Percentiles rank a stretch among this genome's conserved stretches.
phyloP scores from a whole-genome alignment of 2,329 filamentous ascomycete species.

The Alternaria consortialis region DNA sequence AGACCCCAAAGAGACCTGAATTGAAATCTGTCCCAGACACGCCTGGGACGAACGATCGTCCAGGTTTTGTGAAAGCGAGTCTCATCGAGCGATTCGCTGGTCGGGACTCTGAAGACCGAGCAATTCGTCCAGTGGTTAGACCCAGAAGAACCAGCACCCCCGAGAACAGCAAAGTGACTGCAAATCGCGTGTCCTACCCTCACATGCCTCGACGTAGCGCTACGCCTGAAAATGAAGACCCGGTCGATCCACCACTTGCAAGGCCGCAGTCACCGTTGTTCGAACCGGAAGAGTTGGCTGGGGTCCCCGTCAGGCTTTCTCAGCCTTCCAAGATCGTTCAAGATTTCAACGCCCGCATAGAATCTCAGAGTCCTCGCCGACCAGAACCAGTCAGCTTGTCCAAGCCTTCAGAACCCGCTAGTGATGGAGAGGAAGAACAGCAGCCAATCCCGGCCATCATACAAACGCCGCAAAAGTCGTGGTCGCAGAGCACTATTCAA shows the following conservation, averaged over 20 bases:
- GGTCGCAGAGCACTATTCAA: conserved; percentile 57
- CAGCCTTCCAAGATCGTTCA: conserved; percentile 39
- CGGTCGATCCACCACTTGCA: background rate
- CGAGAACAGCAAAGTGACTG: conserved; percentile 9
- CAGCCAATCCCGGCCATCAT: conserved; percentile 39
- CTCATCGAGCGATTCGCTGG: conserved; percentile 47
- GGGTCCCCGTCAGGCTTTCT: conserved; percentile 10
- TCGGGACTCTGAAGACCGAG: conserved; percentile 38
- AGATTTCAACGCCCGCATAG: conserved; percentile 54
- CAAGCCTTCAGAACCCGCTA: conserved; percentile 15
- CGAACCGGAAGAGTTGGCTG: conserved; percentile 27
- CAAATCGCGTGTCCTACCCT: conserved; percentile 14
- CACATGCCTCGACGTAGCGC: conserved; percentile 7
- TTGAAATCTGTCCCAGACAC: background rate
- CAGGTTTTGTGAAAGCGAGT: conserved; percentile 45
- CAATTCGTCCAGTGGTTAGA: conserved; percentile 11
- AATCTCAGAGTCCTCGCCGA: conserved; percentile 42
- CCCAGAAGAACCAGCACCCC: conserved; percentile 21
- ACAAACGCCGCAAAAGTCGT: conserved; percentile 44
- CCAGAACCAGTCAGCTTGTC: conserved; percentile 20
- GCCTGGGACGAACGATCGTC: conserved; percentile 11
- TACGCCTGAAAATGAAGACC: conserved; percentile 8
- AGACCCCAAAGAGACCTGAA: background rate
- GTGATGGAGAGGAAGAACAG: conserved; percentile 25
- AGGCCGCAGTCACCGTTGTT: conserved; percentile 34